Conservation (phyloP, 148 eudicot species). For the Nepenthes gracilis region DNA sequence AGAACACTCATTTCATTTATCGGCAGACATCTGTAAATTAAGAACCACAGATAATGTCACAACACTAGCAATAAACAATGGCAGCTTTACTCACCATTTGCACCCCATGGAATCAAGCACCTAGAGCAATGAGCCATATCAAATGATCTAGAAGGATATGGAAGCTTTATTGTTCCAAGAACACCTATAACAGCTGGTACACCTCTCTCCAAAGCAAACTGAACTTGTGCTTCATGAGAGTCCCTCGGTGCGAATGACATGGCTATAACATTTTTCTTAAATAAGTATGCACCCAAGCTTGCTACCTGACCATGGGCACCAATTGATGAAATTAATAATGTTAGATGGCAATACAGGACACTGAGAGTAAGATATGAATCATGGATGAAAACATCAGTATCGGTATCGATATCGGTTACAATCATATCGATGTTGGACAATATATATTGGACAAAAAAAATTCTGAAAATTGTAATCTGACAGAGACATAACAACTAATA, state of each 20-base stretch:
- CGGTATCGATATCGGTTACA: no score
- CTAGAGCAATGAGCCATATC: conserved; percentile 63
- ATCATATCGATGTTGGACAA: no score
- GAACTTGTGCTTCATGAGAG: conserved; percentile 53
- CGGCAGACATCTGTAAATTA: no score
- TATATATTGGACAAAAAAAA: no score
- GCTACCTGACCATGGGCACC: conserved; percentile 28
- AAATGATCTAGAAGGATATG: conserved; percentile 41
- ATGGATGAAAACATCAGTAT: no score
- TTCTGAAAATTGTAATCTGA: no score
- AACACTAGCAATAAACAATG: no score
- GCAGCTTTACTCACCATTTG: conserved; percentile 26
- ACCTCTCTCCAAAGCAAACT: conserved; percentile 52
- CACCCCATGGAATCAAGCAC: conserved; percentile 54
- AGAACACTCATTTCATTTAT: no score
- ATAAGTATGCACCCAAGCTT: conserved; percentile 56
- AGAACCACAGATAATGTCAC: no score
- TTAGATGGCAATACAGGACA: not conserved
- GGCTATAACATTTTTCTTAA: conserved; percentile 41
- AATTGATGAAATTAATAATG: conserved; percentile 1
- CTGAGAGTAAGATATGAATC: no score
- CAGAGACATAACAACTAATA: no score
- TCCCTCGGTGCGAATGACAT: conserved; percentile 61
- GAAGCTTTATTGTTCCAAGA: conserved; percentile 43
- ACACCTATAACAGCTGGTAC: conserved; percentile 53